Evolutionary conservation across 768 basidiomycete genomes (phyloP).

Genomic region (Naematelia encephala): DNA sequence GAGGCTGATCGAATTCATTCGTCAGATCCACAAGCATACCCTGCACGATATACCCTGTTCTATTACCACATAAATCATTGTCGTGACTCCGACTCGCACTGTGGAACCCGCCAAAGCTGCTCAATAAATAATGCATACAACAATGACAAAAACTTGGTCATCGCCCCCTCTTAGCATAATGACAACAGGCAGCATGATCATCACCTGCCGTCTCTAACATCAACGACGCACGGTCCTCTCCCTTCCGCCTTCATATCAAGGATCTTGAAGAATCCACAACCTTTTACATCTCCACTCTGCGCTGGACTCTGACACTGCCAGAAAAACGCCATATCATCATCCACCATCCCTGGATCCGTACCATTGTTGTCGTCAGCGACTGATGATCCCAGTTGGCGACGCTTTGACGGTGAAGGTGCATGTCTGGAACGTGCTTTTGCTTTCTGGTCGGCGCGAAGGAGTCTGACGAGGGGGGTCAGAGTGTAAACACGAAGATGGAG

Average conservation of each 20-base stretch:
- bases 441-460: slow-evolving; percentile 50
- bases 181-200: neutral
- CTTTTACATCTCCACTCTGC: slow-evolving; percentile 45
- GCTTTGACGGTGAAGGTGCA: slow-evolving; percentile 9
- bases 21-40: slow-evolving; percentile 5
- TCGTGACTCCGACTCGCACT: neutral
- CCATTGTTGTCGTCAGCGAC: neutral
- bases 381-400: neutral
- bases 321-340: slow-evolving; percentile 45
- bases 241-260: slow-evolving; percentile 46
- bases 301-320: slow-evolving; percentile 49
- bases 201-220: slow-evolving; percentile 5
- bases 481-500: neutral
- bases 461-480: slow-evolving; percentile 13
- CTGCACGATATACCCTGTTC: slow-evolving; percentile 10
- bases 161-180: too few species aligned
- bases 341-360: slow-evolving; percentile 7
- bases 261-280: slow-evolving; percentile 50
- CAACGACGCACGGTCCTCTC: slow-evolving; percentile 42
- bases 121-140: neutral
- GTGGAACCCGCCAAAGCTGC: too few species aligned
- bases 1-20: neutral
- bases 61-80: too few species aligned
- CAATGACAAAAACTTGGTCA: too few species aligned
- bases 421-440: slow-evolving; percentile 37